A percentile compares a stretch with the other conserved stretches of the same genome.
Conservation (phyloP, 495 filamentous ascomycete genomes). For the Zalerion maritima region DNA sequence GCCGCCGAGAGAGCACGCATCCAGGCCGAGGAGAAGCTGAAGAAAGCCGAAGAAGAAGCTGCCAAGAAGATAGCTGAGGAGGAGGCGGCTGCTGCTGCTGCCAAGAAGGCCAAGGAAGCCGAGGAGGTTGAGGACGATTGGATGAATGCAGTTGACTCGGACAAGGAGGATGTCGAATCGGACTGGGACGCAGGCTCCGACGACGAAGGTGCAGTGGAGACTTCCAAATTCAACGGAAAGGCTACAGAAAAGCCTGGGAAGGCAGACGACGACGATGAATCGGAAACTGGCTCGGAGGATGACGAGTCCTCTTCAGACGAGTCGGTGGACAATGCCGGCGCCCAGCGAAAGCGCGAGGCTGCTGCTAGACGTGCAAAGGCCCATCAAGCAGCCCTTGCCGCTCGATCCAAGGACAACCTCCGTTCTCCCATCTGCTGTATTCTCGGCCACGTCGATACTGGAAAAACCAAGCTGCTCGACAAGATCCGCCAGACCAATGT, state of each 20-base stretch:
- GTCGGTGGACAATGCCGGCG: slow-evolving; percentile 38
- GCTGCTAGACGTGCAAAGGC: slow-evolving; percentile 78
- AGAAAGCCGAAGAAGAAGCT: slow-evolving; percentile 42
- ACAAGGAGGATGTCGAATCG: slow-evolving; percentile 66
- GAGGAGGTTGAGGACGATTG: slow-evolving; percentile 65
- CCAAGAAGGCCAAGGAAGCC: slow-evolving; percentile 38
- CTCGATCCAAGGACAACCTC: slow-evolving; percentile 83
- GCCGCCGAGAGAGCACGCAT: slow-evolving; percentile 51
- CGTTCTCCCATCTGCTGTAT: slow-evolving; percentile 99
- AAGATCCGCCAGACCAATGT: slow-evolving; percentile 99
- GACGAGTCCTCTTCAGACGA: slow-evolving; percentile 28
- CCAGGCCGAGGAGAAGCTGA: slow-evolving; percentile 50
- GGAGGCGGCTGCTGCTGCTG: slow-evolving; percentile 40
- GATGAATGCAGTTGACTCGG: slow-evolving; percentile 71
- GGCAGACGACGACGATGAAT: slow-evolving; percentile 16
- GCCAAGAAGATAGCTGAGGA: slow-evolving; percentile 36
- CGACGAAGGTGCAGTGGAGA: slow-evolving; percentile 40
- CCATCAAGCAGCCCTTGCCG: slow-evolving; percentile 82
- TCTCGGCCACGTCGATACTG: slow-evolving; percentile 98
- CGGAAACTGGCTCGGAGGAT: slow-evolving; percentile 14
- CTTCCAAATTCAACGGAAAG: slow-evolving; percentile 17
- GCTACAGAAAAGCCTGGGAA: slow-evolving; percentile 11
- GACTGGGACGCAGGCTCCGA: slow-evolving; percentile 86
- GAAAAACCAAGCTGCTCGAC: slow-evolving; percentile 97
- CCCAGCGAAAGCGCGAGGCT: slow-evolving; percentile 70